A percentile compares a stretch with the other conserved stretches of the same genome.
Evolutionary conservation across 306 rosid species (phyloP).

Genomic region (Glycine soja): DNA sequence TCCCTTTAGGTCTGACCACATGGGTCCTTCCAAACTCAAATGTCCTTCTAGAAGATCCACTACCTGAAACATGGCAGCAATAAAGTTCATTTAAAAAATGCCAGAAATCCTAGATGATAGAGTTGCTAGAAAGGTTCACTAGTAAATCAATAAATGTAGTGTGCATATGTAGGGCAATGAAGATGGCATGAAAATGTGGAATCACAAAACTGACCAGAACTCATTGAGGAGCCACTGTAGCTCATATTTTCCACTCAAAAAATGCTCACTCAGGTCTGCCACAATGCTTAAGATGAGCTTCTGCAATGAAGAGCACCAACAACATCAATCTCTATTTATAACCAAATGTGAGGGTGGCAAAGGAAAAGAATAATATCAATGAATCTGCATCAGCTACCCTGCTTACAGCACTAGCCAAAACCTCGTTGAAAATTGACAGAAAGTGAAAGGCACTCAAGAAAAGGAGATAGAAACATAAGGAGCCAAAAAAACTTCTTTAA

Average conservation of each 20-base stretch:
- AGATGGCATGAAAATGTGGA: constrained; percentile 31
- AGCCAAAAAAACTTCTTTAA: neutral
- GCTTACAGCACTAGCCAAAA: constrained; percentile 46
- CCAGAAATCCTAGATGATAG: constrained; percentile 37
- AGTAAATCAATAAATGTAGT: constrained; percentile 17
- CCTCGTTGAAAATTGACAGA: constrained; percentile 59
- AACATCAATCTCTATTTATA: constrained; percentile 70
- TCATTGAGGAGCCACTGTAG: constrained; percentile 59
- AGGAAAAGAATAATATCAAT: constrained; percentile 55
- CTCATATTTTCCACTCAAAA: constrained; percentile 67
- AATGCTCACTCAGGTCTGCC: constrained; percentile 42
- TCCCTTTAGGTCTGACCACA: constrained; percentile 91
- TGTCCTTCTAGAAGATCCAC: constrained; percentile 69
- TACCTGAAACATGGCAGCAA: constrained; percentile 65
- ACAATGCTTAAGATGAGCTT: constrained; percentile 52
- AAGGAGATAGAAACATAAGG: constrained; percentile 50
- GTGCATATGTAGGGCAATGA: constrained; percentile 26
- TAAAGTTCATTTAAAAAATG: constrained; percentile 48
- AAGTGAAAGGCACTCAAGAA: constrained; percentile 71
- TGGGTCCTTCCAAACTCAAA: constrained; percentile 93
- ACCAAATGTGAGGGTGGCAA: constrained; percentile 52
- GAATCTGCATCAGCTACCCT: constrained; percentile 64
- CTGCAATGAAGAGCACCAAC: constrained; percentile 72
- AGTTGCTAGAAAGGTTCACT: constrained; percentile 28
- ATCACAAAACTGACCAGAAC: constrained; percentile 75